These are phyloP conservation scores for Ceratocystis cacaofunesta DNA, from an alignment of 2,329 filamentous ascomycete species.

Conservation along the genomic window DNA sequence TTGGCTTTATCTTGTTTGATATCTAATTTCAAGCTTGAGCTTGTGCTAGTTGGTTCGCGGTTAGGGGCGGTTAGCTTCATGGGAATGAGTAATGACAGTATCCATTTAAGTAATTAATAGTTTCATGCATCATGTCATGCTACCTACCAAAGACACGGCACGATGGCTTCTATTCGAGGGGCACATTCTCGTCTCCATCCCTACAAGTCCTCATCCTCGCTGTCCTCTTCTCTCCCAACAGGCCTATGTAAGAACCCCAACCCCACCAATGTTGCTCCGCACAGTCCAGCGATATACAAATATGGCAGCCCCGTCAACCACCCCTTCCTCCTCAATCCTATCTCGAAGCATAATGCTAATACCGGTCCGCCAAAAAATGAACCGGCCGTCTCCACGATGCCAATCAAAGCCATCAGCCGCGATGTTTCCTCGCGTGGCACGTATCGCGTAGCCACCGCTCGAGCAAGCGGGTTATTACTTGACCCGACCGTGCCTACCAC, in stretches of 20 bases:
- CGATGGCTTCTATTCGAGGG: not conserved
- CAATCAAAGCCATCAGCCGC: conserved; percentile 28
- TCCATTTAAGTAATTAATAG: not conserved
- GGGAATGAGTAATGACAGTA: not conserved
- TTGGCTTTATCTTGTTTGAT: too few relatives aligned
- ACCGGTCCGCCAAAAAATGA: conserved; percentile 29
- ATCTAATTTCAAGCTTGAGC: too few relatives aligned
- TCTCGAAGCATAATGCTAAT: conserved; percentile 27
- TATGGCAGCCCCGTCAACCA: conserved; percentile 28
- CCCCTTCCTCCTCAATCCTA: conserved; percentile 25
- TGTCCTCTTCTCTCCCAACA: conserved; percentile 12
- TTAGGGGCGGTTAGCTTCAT: not conserved
- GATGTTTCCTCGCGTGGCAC: conserved; percentile 27
- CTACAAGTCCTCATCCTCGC: conserved; percentile 17
- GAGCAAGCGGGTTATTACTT: conserved; percentile 26
- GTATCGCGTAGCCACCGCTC: conserved; percentile 29
- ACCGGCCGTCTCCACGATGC: conserved; percentile 28
- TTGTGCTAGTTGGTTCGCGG: not conserved
- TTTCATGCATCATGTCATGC: not conserved
- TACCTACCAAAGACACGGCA: not conserved
- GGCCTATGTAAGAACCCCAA: conserved; percentile 25
- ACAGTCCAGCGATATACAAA: conserved; percentile 27
- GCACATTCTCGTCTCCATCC: conserved; percentile 6
- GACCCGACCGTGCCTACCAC: conserved; percentile 28
- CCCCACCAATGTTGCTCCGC: conserved; percentile 21